Evolutionary conservation across 345 rosid species (phyloP).

Genomic region (Euphorbia lathyris): DNA sequence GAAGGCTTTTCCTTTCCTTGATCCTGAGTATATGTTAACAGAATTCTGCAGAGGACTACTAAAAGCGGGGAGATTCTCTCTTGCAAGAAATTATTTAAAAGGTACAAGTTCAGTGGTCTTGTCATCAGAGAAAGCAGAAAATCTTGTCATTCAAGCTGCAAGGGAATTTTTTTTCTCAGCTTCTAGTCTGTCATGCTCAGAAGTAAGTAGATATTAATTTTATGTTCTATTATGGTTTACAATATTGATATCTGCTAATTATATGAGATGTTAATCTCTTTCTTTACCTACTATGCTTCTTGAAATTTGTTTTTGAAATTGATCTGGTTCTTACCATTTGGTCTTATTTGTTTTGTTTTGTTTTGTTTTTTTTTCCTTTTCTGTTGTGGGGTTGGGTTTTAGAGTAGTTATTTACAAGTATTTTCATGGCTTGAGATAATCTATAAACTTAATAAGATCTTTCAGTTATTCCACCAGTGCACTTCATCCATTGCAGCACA

Average conservation of each 20-base stretch:
- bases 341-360: background rate
- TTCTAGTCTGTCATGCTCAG: conserved; percentile 79
- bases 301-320: background rate
- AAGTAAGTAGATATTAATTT: conserved; percentile 45
- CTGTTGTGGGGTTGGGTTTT: too few relatives aligned
- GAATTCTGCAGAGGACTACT: conserved; percentile 96
- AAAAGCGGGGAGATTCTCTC: conserved; percentile 96
- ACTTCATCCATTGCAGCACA: background rate
- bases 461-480: background rate
- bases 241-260: conserved; percentile 8
- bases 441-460: background rate
- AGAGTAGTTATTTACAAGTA: background rate
- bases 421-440: background rate
- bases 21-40: conserved; percentile 76
- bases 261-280: background rate
- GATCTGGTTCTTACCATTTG: background rate
- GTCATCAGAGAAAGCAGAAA: conserved; percentile 85
- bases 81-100: conserved; percentile 88
- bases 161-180: conserved; percentile 96
- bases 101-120: conserved; percentile 80
- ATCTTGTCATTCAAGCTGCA: conserved; percentile 88
- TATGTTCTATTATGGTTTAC: conserved; percentile 9
- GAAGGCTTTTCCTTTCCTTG: conserved; percentile 88
- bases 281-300: background rate
- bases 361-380: too few relatives aligned